Evolutionary conservation across 805 yeast species (phyloP), one percentile per base, ranked within the genome.

Genomic region (Teunomyces atbi): DNA sequence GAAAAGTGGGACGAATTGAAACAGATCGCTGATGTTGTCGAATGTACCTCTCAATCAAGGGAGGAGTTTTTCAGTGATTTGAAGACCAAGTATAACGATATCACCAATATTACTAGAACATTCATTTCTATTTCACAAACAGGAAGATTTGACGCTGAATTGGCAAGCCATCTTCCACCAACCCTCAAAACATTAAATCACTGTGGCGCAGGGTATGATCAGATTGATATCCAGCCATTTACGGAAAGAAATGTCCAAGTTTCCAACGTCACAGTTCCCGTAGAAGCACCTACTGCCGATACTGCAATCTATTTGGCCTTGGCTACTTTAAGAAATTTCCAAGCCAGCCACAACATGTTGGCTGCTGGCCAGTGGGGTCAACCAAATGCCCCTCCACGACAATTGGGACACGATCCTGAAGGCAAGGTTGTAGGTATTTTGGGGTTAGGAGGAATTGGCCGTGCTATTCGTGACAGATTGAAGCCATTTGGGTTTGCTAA

Each of bases 391-490:
- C 52, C 61, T 39, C 73, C 64, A 3, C 86, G 84, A 2, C 76
- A 82, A 6, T 65, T 81, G 40, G 96, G 95, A 6, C 77, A 78
- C 58, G 91, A 84, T 58, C 95, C 95, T 13, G 81, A 74, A 51
- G 89, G 88, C 6, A 84, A 84, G 59, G 74, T 74, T 15, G 83
- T 89, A 18, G 96, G 96, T 41, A 82, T 89, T 45, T 71, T 86
- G 44, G 96, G 96, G 12, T 76, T 89, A 79, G 96, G 96, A 28
- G 96, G 96, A 29, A 89, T 89, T 66, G 96, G 96, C 40, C 79
- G 90, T 48, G 86, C 88, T 26, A 82, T 89, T 44, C 76, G 89
- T 45, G 80, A 82, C 53, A 77, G 92, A 55, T 73, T 87, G 51
- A 66, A 68, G 53, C 91, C 92, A 6, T 89, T 89, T 65, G 96